Conservation (phyloP, 2,329 filamentous ascomycete species). For the Arthrobotrys pseudoclavata region DNA sequence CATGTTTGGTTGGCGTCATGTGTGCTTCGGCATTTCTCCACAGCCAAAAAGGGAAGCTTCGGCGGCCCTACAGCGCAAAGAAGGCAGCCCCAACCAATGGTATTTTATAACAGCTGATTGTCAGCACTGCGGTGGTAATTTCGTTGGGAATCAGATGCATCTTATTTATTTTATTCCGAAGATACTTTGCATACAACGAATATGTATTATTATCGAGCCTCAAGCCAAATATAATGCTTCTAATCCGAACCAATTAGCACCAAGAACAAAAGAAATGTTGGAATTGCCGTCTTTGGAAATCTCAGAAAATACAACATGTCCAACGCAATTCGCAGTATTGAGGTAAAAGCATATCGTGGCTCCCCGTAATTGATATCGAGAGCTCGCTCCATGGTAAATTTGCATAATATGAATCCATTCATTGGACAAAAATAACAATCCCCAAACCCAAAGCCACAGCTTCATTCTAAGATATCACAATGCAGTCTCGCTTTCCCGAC, state of each 20-base stretch:
- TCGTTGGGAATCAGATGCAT: slow-evolving; percentile 12
- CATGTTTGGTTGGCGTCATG: slow-evolving; percentile 59
- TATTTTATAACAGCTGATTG: slow-evolving; percentile 25
- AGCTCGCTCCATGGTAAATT: not conserved
- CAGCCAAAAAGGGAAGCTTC: slow-evolving; percentile 44
- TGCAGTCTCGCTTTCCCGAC: slow-evolving; percentile 5
- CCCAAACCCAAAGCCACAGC: not conserved
- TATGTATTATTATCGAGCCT: not conserved
- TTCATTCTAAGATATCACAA: slow-evolving; percentile 13
- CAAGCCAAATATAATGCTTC: not conserved
- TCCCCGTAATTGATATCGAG: not conserved
- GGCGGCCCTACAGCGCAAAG: slow-evolving; percentile 51
- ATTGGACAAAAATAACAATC: slow-evolving; percentile 23
- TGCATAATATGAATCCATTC: slow-evolving; percentile 7
- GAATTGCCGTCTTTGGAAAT: not conserved
- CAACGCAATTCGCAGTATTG: not conserved
- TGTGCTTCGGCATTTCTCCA: slow-evolving; percentile 60
- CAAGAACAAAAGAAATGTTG: not conserved
- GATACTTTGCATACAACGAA: not conserved
- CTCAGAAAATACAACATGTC: not conserved
- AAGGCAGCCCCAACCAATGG: slow-evolving; percentile 42
- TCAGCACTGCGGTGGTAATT: not conserved
- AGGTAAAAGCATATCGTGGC: not conserved
- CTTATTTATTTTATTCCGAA: not conserved
- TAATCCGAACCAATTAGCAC: not conserved